Conservation (phyloP, 192 early-diverging fungal genomes). For the Helicostylum pulchrum region DNA sequence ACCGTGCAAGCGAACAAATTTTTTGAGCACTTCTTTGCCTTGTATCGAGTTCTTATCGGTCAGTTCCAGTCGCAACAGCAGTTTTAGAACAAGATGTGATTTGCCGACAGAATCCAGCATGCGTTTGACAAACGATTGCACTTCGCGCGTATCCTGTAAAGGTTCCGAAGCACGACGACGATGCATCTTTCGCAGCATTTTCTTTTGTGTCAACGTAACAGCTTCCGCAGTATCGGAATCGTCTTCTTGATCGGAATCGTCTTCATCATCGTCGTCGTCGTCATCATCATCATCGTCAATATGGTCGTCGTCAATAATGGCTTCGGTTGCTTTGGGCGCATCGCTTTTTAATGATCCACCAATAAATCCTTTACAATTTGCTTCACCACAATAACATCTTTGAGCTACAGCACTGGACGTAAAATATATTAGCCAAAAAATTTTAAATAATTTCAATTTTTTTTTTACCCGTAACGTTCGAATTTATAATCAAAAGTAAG, state of each 20-base stretch:
- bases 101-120: conserved; percentile 62
- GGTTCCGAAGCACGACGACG: conserved; percentile 37
- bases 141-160: conserved; percentile 67
- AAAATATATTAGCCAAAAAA: not conserved
- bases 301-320: conserved; percentile 32
- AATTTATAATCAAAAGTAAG: conserved; percentile 99
- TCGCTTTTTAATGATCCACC: conserved; percentile 71
- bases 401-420: conserved; percentile 75
- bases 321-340: not conserved
- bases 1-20: conserved; percentile 66
- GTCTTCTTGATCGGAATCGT: conserved; percentile 24
- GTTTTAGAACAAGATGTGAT: conserved; percentile 46
- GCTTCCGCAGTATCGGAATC: not conserved
- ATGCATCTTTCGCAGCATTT: conserved; percentile 34
- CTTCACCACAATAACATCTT: conserved; percentile 87
- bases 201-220: conserved; percentile 33
- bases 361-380: conserved; percentile 86
- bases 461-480: conserved; percentile 82
- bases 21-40: conserved; percentile 44
- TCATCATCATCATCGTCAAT: conserved; percentile 6
- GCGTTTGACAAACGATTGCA: conserved; percentile 70
- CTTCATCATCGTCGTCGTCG: conserved; percentile 34
- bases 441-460: no score
- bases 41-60: conserved; percentile 31
- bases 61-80: conserved; percentile 65